Percentiles rank a stretch among this genome's conserved stretches.
Evolutionary conservation across 2,329 filamentous ascomycete genomes (phyloP).

Genomic region (Penicillium sp.): DNA sequence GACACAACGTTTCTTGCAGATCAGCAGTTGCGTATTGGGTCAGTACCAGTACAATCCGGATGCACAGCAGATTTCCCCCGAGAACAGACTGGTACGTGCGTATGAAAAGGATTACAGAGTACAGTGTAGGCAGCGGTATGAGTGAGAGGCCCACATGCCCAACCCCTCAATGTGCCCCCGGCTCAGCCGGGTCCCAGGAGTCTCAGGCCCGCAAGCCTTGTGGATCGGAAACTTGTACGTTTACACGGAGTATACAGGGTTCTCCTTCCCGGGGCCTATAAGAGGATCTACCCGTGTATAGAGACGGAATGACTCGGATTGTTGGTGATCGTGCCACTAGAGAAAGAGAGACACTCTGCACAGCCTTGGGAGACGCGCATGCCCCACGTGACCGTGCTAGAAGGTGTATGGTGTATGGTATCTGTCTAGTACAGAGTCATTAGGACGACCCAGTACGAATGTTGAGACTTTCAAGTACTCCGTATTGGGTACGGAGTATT

Average conservation of each 20-base stretch:
- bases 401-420: no score
- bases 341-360: not conserved
- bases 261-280: slow-evolving; percentile 22
- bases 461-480: no score
- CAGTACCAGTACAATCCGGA: not conserved
- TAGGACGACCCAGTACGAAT: no score
- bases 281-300: slow-evolving; percentile 14
- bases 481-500: no score
- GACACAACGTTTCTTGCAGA: not conserved
- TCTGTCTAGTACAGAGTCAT: no score
- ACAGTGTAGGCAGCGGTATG: not conserved
- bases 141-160: slow-evolving; percentile 3
- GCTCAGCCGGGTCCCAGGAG: slow-evolving; percentile 17
- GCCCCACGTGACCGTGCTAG: no score
- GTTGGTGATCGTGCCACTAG: slow-evolving; percentile 1
- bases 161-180: slow-evolving; percentile 7
- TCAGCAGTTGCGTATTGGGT: not conserved
- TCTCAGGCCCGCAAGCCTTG: slow-evolving; percentile 10
- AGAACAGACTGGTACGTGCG: not conserved
- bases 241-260: slow-evolving; percentile 21
- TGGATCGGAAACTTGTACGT: slow-evolving; percentile 14
- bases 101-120: not conserved
- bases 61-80: not conserved
- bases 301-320: slow-evolving; percentile 25
- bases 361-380: no score